A percentile compares a stretch with the other conserved stretches of the same genome.
Evolutionary conservation across 202 grass and related monocot species (phyloP).

Genomic region (Digitaria exilis): DNA sequence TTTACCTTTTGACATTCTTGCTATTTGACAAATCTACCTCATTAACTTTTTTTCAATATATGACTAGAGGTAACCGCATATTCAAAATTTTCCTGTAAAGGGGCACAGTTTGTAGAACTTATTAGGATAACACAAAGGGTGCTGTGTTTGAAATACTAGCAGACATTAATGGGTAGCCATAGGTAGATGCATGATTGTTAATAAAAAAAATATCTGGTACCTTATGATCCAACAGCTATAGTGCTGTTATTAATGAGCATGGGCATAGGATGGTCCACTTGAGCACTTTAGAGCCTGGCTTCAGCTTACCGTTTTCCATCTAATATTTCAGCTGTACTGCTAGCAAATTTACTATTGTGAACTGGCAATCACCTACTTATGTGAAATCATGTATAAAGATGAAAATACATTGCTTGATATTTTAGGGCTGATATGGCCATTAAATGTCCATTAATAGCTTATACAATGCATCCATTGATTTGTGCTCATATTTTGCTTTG

Average conservation of each 20-base stretch:
- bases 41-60: neutral
- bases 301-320: neutral
- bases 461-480: neutral
- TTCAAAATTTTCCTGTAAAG: slow-evolving; percentile 15
- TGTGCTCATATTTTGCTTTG: slow-evolving; percentile 21
- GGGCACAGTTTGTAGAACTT: neutral
- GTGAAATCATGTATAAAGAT: neutral
- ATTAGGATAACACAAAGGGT: neutral
- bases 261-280: slow-evolving; percentile 9
- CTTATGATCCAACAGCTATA: slow-evolving; percentile 3
- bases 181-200: neutral
- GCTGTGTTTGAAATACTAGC: slow-evolving; percentile 14
- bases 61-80: neutral
- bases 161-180: slow-evolving; percentile 3
- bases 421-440: neutral
- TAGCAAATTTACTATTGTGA: neutral
- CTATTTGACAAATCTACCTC: neutral
- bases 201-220: neutral
- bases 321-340: neutral
- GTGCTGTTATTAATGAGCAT: slow-evolving; percentile 21
- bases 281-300: slow-evolving; percentile 16
- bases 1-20: slow-evolving; percentile 2
- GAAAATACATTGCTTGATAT: neutral
- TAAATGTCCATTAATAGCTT: neutral
- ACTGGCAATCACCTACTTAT: neutral